These are phyloP conservation scores for Amanita subjunquillea DNA, from an alignment of 768 basidiomycete genomes.

Conservation along the genomic window DNA sequence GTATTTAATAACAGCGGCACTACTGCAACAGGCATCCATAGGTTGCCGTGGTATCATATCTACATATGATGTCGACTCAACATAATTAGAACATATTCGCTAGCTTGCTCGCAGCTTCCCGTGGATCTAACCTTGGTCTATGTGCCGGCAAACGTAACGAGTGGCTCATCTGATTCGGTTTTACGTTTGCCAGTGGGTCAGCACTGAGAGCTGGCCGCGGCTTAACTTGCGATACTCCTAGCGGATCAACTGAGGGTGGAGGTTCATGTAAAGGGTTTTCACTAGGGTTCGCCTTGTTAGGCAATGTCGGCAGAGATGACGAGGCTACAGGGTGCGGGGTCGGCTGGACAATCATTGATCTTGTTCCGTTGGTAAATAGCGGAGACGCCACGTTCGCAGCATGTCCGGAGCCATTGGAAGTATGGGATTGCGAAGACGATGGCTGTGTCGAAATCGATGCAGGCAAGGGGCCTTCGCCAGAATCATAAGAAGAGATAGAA, in stretches of 20 bases:
- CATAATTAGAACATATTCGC: conserved; percentile 70
- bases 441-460: conserved; percentile 14
- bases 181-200: conserved; percentile 57
- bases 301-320: conserved; percentile 22
- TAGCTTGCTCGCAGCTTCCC: conserved; percentile 81
- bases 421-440: conserved; percentile 30
- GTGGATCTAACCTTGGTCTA: conserved; percentile 68
- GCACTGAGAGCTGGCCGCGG: conserved; percentile 23
- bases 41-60: background rate
- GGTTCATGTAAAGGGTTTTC: conserved; percentile 9
- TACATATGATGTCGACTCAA: background rate
- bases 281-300: background rate
- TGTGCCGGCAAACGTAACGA: conserved; percentile 68
- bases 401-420: conserved; percentile 30
- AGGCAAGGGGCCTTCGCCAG: conserved; percentile 11
- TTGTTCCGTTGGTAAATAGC: conserved; percentile 62
- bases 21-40: background rate
- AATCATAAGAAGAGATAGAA: conserved; percentile 17
- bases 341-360: conserved; percentile 69
- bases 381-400: conserved; percentile 33
- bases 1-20: background rate
- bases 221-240: conserved; percentile 13
- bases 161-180: conserved; percentile 55
- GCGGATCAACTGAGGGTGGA: conserved; percentile 17
- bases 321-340: conserved; percentile 26